phyloP scores from a whole-genome alignment of 164 flowering plant genomes.

The Liquidambar formosana region DNA sequence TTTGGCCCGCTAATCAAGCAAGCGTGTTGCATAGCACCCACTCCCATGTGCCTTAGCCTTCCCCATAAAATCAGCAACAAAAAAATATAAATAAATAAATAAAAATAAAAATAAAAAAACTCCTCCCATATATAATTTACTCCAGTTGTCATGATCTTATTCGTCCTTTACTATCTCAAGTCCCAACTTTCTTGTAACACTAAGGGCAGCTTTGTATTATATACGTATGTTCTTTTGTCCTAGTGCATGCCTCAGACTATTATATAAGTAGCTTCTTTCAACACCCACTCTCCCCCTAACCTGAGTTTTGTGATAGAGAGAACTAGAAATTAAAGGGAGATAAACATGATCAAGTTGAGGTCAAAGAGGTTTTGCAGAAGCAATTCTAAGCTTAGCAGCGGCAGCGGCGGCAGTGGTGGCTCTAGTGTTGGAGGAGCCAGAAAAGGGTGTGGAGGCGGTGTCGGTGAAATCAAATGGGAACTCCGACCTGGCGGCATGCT shows the following conservation, averaged over 20 bases:
- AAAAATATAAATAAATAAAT: too few species aligned
- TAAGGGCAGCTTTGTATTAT: constrained; percentile 15
- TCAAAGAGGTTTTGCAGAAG: constrained; percentile 60
- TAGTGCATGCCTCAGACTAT: constrained; percentile 7
- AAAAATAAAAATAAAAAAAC: too few species aligned
- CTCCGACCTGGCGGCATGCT: constrained; percentile 90
- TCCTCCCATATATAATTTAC: constrained; percentile 9
- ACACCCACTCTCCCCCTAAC: constrained; percentile 2
- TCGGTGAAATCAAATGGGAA: constrained; percentile 73
- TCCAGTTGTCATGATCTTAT: constrained; percentile 18
- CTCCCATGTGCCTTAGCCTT: constrained; percentile 51
- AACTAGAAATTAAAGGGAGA: background rate
- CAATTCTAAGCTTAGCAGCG: constrained; percentile 42
- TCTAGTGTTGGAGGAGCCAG: too few species aligned
- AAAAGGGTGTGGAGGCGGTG: constrained; percentile 14
- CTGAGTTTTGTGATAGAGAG: background rate
- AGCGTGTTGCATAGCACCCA: constrained; percentile 34
- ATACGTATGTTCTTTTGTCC: constrained; percentile 18
- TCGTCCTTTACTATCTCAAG: background rate
- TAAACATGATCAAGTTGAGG: constrained; percentile 60
- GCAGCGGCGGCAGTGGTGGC: constrained; percentile 10
- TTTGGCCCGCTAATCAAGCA: constrained; percentile 43
- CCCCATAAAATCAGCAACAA: constrained; percentile 18
- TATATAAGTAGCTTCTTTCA: constrained; percentile 28
- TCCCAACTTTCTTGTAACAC: too few species aligned